Conservation (phyloP, 2,329 filamentous ascomycete species). For the Colletotrichum sp. region DNA sequence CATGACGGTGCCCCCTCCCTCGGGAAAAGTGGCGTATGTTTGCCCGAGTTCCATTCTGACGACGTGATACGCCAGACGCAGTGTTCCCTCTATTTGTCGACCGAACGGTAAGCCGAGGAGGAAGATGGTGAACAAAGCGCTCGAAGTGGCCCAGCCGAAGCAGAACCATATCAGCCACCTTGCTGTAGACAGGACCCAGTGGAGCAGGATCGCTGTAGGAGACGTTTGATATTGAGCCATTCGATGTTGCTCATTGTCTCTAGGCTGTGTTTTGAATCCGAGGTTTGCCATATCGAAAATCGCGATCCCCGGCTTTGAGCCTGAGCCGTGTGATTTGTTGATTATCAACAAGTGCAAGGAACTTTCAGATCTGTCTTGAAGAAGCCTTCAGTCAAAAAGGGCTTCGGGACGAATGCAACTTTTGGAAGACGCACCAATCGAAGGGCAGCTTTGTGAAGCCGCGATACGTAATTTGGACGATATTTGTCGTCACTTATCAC, state of each 20-base stretch:
- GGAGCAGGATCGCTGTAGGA: not conserved
- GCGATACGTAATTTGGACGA: too few relatives aligned
- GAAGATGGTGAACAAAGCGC: not conserved
- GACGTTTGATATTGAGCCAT: not conserved
- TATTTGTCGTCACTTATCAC: not conserved
- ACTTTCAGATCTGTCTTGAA: too few relatives aligned
- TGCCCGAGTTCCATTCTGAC: not conserved
- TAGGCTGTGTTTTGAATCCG: too few relatives aligned
- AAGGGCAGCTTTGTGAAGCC: not conserved
- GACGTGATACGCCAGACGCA: not conserved
- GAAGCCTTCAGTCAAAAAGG: too few relatives aligned
- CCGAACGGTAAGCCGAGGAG: not conserved
- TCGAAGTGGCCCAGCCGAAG: not conserved
- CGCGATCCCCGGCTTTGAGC: too few relatives aligned
- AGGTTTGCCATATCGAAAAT: too few relatives aligned
- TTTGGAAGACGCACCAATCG: not conserved
- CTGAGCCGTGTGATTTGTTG: too few relatives aligned
- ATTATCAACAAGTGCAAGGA: too few relatives aligned
- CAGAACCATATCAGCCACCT: not conserved
- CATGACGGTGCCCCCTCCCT: not conserved
- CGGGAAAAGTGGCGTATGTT: fast-evolving
- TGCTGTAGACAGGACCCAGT: not conserved
- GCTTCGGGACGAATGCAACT: too few relatives aligned
- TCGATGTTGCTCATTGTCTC: too few relatives aligned
- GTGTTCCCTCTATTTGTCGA: not conserved